Evolutionary conservation across 352 stramenopile species (phyloP), one percentile per base, ranked within the genome.

Genomic region (Elongisporangium prolatum): DNA sequence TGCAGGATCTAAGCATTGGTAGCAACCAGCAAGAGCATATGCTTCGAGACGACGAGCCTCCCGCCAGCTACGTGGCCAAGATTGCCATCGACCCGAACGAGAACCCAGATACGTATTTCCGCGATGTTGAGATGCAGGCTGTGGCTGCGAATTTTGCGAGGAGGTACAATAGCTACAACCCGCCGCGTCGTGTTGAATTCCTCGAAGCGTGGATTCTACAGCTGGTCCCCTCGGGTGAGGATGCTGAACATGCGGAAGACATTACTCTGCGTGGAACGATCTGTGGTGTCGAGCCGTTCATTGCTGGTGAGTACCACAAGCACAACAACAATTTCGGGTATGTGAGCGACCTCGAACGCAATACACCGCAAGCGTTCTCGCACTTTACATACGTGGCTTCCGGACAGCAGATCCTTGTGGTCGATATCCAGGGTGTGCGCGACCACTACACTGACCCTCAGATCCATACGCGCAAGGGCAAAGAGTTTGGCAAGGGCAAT

Each of bases 391-490:
- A 96, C 66, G 94, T 97, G 61, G 86, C 85, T 0, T 97, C 88
- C 0, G 69, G 91, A n/a, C 87, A 91, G 50, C 75, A 89, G 55
- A 90, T 96, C 61, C 83, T 98, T 34, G 88, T 98, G n/a, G 91
- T 96, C 6, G 94, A 98, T 70, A 94, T 98, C 62, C 94, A 98
- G 58, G 94, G 94, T n/a, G 89, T 98, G 25, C 86, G 84, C 4
- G 92, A 98, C 75, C 77, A 98, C 9, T 98, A 97, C 70, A 98
- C 94, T n/a, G 94, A 98, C 68, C 94, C 94, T 10, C 94, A 98
- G 70, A 95, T 98, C 13, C 82, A 97, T 34, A 95, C 86, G 1
- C 69, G 73, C 20, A 68, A 73, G 8, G 80, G 80, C n/a, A 88
- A 89, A 50, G 80, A 92, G 48, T 94, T 94, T 68, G 84, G 84